Evolutionary conservation across 2,329 filamentous ascomycete species (phyloP), one percentile per base, ranked within the genome.

Genomic region (Fusarium scirpi): DNA sequence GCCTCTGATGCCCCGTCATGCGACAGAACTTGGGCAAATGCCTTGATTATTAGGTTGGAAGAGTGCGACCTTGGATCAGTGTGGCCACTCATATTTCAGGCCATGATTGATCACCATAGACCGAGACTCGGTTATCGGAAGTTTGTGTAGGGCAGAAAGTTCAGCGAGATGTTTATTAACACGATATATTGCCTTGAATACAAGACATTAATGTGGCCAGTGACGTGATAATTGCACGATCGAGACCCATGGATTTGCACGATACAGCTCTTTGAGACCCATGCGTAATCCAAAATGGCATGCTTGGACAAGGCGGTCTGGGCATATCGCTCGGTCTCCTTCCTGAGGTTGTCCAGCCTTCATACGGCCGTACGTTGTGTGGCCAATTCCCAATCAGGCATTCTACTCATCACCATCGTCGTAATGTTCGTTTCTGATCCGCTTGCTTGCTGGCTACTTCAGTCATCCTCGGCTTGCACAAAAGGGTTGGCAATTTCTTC

Each of bases 401-500:
- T 40, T 18, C 34, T 46, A 18, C 55, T 64, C 43, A 48, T 54
- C 47, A 48, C 44, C 52, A 34, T 59, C 51, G 20, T 54, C 30
- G 16, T 67, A 44, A 41, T 55, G 44, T 60, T 64, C 52, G 32
- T 57, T 70, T 69, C 54, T 58, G 53, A 13, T 52, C 48, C 32
- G 53, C 49, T 55, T 62, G 20, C 30, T 34, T 57, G 48, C 15
- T 13, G 24, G 27, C 8, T 30, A 43, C 25, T 47, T 84, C 80
- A 85, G 51, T 85, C 89, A 72, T 94, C 91, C 49, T 94, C 91
- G 25, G 87, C 85, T 77, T 93, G 90, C 56, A 92, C 85, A 78
- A 98, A 99, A 0, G 96, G 96, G 80, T 99, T 99, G 75, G 92
- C 89, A 76, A 99, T 99, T 82, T 95, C 91, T 82, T 98, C 94